These are phyloP conservation scores for Sclerotinia nivalis DNA, from an alignment of 2,329 filamentous ascomycete genomes.

Conservation along the genomic window DNA sequence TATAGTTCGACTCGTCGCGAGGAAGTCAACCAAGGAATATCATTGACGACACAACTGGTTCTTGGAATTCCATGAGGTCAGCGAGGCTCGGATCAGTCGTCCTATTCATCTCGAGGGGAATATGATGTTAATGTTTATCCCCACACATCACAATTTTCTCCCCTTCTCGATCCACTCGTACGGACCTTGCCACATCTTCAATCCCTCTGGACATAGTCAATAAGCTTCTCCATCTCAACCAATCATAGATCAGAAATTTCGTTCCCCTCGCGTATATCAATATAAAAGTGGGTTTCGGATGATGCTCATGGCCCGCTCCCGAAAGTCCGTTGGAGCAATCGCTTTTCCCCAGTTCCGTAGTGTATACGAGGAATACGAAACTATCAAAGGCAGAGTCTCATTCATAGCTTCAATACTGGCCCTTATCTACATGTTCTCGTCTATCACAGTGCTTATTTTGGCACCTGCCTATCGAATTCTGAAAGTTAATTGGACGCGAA, in stretches of 20 bases:
- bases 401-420: neutral
- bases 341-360: neutral
- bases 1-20: neutral
- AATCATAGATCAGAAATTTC: neutral
- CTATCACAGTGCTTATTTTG: neutral
- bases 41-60: neutral
- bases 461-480: neutral
- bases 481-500: neutral
- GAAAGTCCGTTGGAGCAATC: neutral
- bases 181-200: neutral
- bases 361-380: neutral
- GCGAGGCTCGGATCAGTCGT: neutral
- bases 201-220: neutral
- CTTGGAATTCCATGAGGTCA: neutral
- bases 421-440: neutral
- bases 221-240: neutral
- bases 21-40: no score
- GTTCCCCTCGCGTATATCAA: neutral
- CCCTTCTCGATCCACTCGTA: neutral
- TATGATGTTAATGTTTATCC: neutral
- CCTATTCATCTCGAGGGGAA: neutral
- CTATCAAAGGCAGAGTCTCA: neutral
- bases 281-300: neutral
- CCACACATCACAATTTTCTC: neutral
- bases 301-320: neutral